Percentiles rank a stretch among this genome's conserved stretches.
phyloP scores from a whole-genome alignment of 192 early-diverging fungal species.

The Haplosporangium gracile region DNA sequence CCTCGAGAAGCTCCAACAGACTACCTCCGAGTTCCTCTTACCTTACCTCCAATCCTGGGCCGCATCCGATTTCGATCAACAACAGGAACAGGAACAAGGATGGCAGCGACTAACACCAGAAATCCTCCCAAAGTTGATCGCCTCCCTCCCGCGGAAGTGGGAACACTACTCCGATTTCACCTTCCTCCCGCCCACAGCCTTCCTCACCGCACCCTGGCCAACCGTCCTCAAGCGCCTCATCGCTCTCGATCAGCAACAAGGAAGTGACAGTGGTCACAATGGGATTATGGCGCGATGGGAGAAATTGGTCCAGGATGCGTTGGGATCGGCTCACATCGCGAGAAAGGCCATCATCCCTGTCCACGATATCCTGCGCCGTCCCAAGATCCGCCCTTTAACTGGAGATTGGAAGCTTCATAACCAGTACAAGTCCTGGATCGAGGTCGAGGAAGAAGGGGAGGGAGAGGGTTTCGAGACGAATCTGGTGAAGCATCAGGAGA shows the following conservation, averaged over 20 bases:
- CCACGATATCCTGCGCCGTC: conserved; percentile 54
- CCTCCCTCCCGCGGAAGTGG: conserved; percentile 57
- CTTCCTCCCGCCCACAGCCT: conserved; percentile 44
- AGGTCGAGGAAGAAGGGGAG: conserved; percentile 15
- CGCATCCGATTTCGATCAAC: not conserved
- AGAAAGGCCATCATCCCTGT: conserved; percentile 56
- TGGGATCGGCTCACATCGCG: conserved; percentile 49
- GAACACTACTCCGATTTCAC: conserved; percentile 59
- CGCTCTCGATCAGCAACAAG: conserved; percentile 20
- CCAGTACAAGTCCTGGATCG: conserved; percentile 48
- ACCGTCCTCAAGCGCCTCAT: conserved; percentile 14
- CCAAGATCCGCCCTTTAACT: conserved; percentile 48
- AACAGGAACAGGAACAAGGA: not conserved
- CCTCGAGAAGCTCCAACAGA: conserved; percentile 29
- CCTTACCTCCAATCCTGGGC: conserved; percentile 30
- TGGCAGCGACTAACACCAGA: not conserved
- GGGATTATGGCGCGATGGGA: conserved; percentile 24
- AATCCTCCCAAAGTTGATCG: conserved; percentile 21
- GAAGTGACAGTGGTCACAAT: not conserved
- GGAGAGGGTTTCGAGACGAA: not conserved
- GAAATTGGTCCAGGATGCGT: conserved; percentile 23
- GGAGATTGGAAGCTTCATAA: conserved; percentile 55
- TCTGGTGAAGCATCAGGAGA: conserved; percentile 27
- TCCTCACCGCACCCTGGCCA: conserved; percentile 36
- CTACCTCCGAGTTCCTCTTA: conserved; percentile 11